Conservation (phyloP, 441 rosid genomes). For the Geranium incanum region DNA sequence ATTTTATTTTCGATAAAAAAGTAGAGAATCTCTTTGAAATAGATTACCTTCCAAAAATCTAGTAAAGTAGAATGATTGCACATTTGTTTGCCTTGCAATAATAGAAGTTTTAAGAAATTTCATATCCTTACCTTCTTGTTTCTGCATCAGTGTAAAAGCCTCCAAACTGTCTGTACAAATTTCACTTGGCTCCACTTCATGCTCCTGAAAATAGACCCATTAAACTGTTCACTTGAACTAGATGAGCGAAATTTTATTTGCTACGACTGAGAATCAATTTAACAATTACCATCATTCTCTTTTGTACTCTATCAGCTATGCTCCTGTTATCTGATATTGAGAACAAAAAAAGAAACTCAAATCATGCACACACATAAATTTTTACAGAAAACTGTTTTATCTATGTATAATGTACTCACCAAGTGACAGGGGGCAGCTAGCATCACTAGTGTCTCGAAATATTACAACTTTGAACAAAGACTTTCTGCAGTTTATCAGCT, state of each 20-base stretch:
- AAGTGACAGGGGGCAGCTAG: no score
- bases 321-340: not conserved
- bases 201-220: not conserved
- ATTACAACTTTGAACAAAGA: constrained; percentile 9
- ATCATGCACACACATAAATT: not conserved
- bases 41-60: not conserved
- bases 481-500: constrained; percentile 6
- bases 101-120: not conserved
- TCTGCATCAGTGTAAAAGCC: not conserved
- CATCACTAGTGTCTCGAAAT: constrained; percentile 6
- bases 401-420: not conserved
- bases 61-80: not conserved
- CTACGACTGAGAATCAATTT: not conserved
- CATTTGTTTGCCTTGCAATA: not conserved
- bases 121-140: not conserved
- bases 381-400: not conserved
- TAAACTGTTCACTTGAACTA: not conserved
- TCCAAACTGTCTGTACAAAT: not conserved
- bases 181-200: not conserved
- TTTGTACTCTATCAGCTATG: not conserved
- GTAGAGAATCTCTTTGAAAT: no score
- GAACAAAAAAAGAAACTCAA: not conserved
- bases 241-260: not conserved
- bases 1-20: no score
- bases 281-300: not conserved